These are phyloP conservation scores for Diddensiella transvaalensis DNA, from an alignment of 805 yeast species.

Conservation along the genomic window DNA sequence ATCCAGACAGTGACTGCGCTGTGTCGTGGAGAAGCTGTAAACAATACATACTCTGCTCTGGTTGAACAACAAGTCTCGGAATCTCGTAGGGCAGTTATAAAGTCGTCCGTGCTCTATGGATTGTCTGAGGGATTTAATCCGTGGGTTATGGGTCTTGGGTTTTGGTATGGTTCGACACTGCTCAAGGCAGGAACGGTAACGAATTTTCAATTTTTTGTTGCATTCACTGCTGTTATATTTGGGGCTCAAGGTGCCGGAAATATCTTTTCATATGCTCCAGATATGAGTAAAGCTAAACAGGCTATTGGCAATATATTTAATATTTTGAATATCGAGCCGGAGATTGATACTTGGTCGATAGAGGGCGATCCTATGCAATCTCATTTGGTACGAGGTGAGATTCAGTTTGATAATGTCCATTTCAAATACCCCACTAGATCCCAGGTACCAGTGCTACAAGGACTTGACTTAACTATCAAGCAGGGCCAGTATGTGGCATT, in stretches of 20 bases:
- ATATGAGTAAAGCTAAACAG: slow-evolving; percentile 40
- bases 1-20: slow-evolving; percentile 40
- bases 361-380: slow-evolving; percentile 33
- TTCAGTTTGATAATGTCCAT: slow-evolving; percentile 53
- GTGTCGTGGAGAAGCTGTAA: slow-evolving; percentile 39
- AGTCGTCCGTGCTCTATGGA: slow-evolving; percentile 37
- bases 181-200: slow-evolving; percentile 31
- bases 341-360: slow-evolving; percentile 31
- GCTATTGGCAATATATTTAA: slow-evolving; percentile 35
- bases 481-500: slow-evolving; percentile 56
- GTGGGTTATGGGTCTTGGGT: slow-evolving; percentile 39
- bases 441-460: slow-evolving; percentile 47
- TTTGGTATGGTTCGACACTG: slow-evolving; percentile 42
- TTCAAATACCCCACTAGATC: slow-evolving; percentile 67
- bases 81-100: slow-evolving; percentile 27
- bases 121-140: slow-evolving; percentile 39
- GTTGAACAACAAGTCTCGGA: slow-evolving; percentile 30
- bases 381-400: slow-evolving; percentile 43
- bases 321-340: slow-evolving; percentile 34
- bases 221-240: slow-evolving; percentile 37
- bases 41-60: slow-evolving; percentile 27
- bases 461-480: slow-evolving; percentile 47
- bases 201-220: slow-evolving; percentile 37
- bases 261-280: slow-evolving; percentile 40
- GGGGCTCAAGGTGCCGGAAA: slow-evolving; percentile 43